Conservation (phyloP, 441 rosid genomes). For the Arabidopsis hybrid region DNA sequence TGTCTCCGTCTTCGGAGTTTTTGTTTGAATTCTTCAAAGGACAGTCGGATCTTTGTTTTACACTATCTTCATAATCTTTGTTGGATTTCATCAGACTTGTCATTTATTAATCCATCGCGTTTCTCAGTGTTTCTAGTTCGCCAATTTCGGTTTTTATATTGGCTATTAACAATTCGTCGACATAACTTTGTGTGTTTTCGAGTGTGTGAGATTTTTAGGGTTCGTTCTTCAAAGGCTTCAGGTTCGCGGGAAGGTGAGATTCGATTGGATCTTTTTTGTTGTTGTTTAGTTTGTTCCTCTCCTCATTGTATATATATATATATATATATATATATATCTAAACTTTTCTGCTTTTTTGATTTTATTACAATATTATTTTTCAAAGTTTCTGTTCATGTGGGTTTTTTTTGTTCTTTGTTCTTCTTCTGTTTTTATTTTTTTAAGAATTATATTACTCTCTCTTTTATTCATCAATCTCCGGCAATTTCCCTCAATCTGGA, state of each 20-base stretch:
- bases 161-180: conserved; percentile 41
- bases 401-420: background rate
- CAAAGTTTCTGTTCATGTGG: conserved; percentile 39
- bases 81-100: background rate
- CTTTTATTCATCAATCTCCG: conserved; percentile 11
- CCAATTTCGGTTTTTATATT: background rate
- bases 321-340: no score
- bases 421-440: background rate
- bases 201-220: conserved; percentile 27
- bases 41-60: conserved; percentile 4
- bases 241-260: conserved; percentile 39
- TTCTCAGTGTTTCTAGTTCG: background rate
- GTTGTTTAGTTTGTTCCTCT: background rate
- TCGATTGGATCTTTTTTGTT: conserved; percentile 15
- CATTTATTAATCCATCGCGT: background rate
- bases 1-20: conserved; percentile 14
- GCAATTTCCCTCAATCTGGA: background rate
- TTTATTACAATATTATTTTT: conserved; percentile 32
- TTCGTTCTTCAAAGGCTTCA: conserved; percentile 11
- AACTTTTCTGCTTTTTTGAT: background rate
- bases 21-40: background rate
- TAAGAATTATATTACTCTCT: background rate
- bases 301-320: background rate
- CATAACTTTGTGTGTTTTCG: conserved; percentile 21
- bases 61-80: conserved; percentile 23